phyloP scores from a whole-genome alignment of 176 grass and related monocot species.

The Oryza longistaminata region DNA sequence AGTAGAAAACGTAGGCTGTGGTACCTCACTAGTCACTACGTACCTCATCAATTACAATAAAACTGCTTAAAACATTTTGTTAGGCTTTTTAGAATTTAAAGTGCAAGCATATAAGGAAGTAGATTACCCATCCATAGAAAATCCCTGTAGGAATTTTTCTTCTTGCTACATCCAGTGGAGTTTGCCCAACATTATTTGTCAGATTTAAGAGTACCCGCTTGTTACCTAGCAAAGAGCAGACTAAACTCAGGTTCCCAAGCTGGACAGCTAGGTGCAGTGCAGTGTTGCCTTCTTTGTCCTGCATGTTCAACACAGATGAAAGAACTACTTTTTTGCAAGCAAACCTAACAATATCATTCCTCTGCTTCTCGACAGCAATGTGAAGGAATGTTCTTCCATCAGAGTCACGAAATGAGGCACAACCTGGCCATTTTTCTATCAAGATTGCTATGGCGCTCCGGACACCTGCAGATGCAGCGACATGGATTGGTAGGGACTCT shows the following conservation, averaged over 20 bases:
- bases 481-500: no score
- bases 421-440: not conserved
- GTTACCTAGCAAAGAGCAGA: not conserved
- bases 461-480: conserved; percentile 13
- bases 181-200: not conserved
- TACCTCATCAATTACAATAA: no score
- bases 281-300: not conserved
- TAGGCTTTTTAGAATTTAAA: no score
- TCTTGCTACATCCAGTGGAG: not conserved
- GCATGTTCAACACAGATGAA: not conserved
- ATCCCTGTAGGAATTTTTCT: not conserved
- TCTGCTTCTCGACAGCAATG: not conserved
- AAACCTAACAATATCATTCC: not conserved
- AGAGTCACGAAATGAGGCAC: not conserved
- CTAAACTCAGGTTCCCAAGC: accelerated
- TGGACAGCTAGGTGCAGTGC: not conserved
- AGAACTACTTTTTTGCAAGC: not conserved
- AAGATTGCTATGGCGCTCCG: not conserved
- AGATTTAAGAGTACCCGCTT: not conserved
- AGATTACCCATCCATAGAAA: not conserved
- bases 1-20: no score
- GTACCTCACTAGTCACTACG: no score
- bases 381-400: conserved; percentile 29
- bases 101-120: not conserved
- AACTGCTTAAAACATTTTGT: no score